phyloP scores from a whole-genome alignment of 352 stramenopile genomes.

The Globisporangium nagaii region DNA sequence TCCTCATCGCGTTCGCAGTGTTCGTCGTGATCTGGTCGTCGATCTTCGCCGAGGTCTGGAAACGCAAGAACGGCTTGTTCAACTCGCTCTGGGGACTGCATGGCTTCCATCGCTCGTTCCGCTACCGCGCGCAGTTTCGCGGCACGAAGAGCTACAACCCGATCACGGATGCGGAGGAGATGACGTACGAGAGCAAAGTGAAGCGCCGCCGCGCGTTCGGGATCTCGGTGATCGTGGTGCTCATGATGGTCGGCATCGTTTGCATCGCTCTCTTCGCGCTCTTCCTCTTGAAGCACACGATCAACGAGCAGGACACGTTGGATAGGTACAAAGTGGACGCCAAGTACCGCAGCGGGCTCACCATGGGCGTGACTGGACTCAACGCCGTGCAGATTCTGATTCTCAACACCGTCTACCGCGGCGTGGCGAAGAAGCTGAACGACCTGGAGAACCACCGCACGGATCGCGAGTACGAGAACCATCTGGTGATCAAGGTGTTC shows the following conservation, averaged over 20 bases:
- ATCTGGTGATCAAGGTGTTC: conserved; percentile 98
- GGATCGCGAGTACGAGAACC: conserved; percentile 83
- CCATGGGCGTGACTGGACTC: conserved; percentile 42
- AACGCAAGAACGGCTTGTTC: conserved; percentile 80
- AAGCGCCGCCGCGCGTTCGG: conserved; percentile 49
- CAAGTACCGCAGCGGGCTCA: conserved; percentile 38
- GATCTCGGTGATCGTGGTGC: conserved; percentile 56
- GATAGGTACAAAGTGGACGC: conserved; percentile 12
- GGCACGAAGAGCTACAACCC: conserved; percentile 72
- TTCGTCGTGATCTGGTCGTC: conserved; percentile 88
- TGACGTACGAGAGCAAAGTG: conserved; percentile 58
- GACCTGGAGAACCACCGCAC: conserved; percentile 92
- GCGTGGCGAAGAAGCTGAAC: conserved; percentile 91
- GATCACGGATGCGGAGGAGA: conserved; percentile 53
- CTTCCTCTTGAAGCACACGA: conserved; percentile 68
- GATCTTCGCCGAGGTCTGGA: conserved; percentile 86
- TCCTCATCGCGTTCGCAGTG: conserved; percentile 70
- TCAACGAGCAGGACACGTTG: conserved; percentile 49
- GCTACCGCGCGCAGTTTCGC: conserved; percentile 81
- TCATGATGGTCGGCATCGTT: conserved; percentile 72
- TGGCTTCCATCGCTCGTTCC: conserved; percentile 63
- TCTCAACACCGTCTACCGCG: conserved; percentile 91
- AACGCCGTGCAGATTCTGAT: conserved; percentile 91
- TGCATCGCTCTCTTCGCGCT: conserved; percentile 60
- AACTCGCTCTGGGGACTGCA: conserved; percentile 82